Evolutionary conservation across 495 filamentous ascomycete species (phyloP).

Genomic region (Penicillium taxi): DNA sequence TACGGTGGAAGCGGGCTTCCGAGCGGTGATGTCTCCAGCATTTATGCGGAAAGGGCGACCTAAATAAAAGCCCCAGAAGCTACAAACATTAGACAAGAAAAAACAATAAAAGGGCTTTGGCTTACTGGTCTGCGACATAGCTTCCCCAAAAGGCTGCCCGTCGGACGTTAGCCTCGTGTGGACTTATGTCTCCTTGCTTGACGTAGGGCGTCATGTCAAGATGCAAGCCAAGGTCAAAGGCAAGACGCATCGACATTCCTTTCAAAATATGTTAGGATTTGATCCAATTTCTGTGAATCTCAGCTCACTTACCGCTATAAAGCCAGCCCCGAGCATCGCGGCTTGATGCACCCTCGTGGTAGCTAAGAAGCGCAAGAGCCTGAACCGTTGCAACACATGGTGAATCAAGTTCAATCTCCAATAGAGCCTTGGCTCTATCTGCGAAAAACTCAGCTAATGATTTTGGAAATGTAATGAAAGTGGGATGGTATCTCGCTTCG

Average conservation of each 20-base stretch:
- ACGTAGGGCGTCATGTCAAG: slow-evolving; percentile 42
- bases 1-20: slow-evolving; percentile 35
- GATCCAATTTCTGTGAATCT: neutral
- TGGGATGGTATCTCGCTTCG: slow-evolving; percentile 40
- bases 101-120: neutral
- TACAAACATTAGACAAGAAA: slow-evolving; percentile 6
- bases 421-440: slow-evolving; percentile 39
- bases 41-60: slow-evolving; percentile 42
- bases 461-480: slow-evolving; percentile 41
- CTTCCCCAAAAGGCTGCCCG: slow-evolving; percentile 43
- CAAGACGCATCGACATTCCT: slow-evolving; percentile 47
- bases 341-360: slow-evolving; percentile 39
- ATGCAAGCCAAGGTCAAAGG: slow-evolving; percentile 44
- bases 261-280: slow-evolving; percentile 4
- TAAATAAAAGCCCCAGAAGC: slow-evolving; percentile 45
- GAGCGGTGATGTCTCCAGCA: slow-evolving; percentile 37
- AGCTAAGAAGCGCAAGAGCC: slow-evolving; percentile 41
- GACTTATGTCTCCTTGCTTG: slow-evolving; percentile 34
- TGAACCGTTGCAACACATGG: slow-evolving; percentile 46
- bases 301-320: slow-evolving; percentile 32
- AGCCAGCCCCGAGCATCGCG: slow-evolving; percentile 46
- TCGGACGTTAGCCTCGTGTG: slow-evolving; percentile 38
- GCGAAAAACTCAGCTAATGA: slow-evolving; percentile 43
- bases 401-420: slow-evolving; percentile 44
- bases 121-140: slow-evolving; percentile 45